Base-by-base conservation (phyloP, 2,329 filamentous ascomycete genomes). In the Triangularia setosa region DNA sequence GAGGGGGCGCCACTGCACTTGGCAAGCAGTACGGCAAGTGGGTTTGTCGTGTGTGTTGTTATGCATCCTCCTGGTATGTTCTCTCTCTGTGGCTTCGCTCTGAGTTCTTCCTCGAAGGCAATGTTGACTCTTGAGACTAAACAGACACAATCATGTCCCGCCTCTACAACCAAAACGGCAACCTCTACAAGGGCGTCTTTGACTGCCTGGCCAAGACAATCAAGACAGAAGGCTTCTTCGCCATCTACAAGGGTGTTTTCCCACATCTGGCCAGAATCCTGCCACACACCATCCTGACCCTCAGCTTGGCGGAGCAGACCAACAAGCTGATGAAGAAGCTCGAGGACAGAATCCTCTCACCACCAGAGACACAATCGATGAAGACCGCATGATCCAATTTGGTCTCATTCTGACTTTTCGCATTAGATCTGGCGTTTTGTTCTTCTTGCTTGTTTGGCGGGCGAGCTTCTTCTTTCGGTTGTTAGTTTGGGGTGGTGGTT, bases 121-220 rank as follows among this genome's bases (percentile, higher is more conserved):
- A 8, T 1, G 40, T 63, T 67, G 33, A 67, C 61, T 16, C 25
- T n/a, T 28, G 18, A 12, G 27, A 23, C 18, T 25, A 18, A 5
- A 1, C n/a, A 85, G 95, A 99, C 77, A 99, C 95, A 4, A 91
- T 99, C 79, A 99, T 99, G 95, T 95, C 92, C 67, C 90, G 95
- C 68, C 89, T 99, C 83, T 99, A 99, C 83, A 99, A 99, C 81
- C 95, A 99, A 77, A 96, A 93, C 67, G 95, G 95, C 60, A 96
- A 97, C 75, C 84, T 99, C n/a, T 99, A 99, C 82, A 89, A 85
- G 70, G 91, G 93, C 64, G 92, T 96, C 4, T 91, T 96, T 68
- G 95, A 99, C 79, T 99, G 95, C 76, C 79, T 98, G 65, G 87
- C 85, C 75, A 93, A 97, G 80, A 99, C 95, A 0, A 84, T 99